Base-by-base conservation (phyloP, 78 protist species). In the Dictyostelium brefeldianum region DNA sequence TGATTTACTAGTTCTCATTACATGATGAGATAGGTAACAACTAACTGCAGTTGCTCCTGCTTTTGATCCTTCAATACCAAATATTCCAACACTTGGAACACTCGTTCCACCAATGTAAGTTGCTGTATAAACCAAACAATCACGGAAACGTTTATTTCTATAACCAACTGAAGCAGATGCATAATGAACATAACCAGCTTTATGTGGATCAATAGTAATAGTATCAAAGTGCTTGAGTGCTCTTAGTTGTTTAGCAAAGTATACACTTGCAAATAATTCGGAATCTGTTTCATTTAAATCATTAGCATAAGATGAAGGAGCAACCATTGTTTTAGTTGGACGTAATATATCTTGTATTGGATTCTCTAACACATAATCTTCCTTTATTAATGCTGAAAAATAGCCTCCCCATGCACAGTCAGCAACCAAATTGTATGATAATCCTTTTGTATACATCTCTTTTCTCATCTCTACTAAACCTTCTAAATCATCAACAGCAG, bases 361-460 rank as follows among this genome's bases (percentile, higher is more conserved):
- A 29, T 82, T 41, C 54, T 67, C 80, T 1, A 82, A 20, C 5
- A 5, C 17, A 70, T 82, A 82, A 41, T 82, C 90, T 15, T 46
- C 79, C 10, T 64, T 43, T 0, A 82, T 70, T 5, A 29, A 14
- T 41, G 14, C 73, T 48, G 54, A 53, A 82, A 53, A 82, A 27
- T 82, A 82, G n/a, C 80, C 70, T 31, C 90, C 90, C 90, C 90
- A 82, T 12, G 80, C 80, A 18, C 48, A 36, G 70, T 82, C 90
- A 11, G 73, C 81, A 20, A 67, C 79, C 14, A 70, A 12, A 82
- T 46, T 46, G 50, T 51, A 82, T 2, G 56, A 3, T 36, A 82
- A 41, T 11, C 90, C 90, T 20, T 53, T 31, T 18, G 8, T 10
- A 29, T 57, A 70, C n/a, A 82, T 41, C 41, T 82, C 80, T 18